Conservation (phyloP, 768 basidiomycete genomes). For the Boletus rufocinnamomeus region DNA sequence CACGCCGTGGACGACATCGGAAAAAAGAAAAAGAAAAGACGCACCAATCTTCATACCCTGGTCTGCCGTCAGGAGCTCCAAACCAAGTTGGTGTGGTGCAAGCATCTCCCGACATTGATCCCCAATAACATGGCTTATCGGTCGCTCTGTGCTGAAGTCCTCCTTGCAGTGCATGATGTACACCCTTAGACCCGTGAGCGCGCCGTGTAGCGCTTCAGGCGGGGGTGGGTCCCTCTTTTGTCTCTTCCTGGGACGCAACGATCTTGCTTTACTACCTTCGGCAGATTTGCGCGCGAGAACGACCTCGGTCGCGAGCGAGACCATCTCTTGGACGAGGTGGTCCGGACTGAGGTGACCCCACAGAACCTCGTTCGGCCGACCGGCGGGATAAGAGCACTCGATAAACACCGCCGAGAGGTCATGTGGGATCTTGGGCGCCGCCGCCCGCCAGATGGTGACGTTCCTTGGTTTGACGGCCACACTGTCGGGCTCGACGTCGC, state of each 20-base stretch:
- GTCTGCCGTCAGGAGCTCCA: constrained; percentile 65
- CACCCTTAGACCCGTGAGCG: constrained; percentile 62
- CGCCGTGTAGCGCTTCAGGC: constrained; percentile 49
- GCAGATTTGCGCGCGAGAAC: constrained; percentile 43
- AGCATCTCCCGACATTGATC: constrained; percentile 71
- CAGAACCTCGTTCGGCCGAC: constrained; percentile 63
- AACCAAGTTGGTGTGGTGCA: constrained; percentile 62
- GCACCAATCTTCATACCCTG: constrained; percentile 83
- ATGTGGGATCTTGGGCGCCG: constrained; percentile 74
- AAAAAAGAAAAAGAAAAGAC: constrained; percentile 28
- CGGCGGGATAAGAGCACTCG: constrained; percentile 88
- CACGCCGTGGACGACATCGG: neutral
- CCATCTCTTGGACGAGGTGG: constrained; percentile 75
- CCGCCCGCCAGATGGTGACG: constrained; percentile 74
- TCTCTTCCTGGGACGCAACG: constrained; percentile 36
- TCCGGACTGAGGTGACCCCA: constrained; percentile 89
- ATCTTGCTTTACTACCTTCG: constrained; percentile 21
- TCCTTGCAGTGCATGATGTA: constrained; percentile 91
- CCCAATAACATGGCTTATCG: constrained; percentile 67
- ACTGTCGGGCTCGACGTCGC: constrained; percentile 89
- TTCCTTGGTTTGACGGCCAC: constrained; percentile 63
- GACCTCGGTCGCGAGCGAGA: constrained; percentile 68
- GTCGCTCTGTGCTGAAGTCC: constrained; percentile 50
- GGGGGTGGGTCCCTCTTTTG: constrained; percentile 40
- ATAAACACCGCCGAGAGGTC: constrained; percentile 82